phyloP scores from a whole-genome alignment of 2,329 filamentous ascomycete genomes.

The Rhynchosporium secalis region DNA sequence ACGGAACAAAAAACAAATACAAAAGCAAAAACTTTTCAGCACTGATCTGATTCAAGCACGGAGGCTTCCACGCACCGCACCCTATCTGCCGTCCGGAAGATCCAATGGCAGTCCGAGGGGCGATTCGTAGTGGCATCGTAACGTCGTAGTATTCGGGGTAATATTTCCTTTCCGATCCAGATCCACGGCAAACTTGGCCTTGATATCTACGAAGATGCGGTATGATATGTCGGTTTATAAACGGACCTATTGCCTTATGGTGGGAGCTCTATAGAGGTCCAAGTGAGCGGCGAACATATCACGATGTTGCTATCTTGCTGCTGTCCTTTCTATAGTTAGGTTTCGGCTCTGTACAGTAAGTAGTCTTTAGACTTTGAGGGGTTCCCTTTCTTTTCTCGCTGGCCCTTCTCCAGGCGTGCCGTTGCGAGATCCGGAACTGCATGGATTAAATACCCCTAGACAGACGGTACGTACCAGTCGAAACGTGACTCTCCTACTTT shows the following conservation, averaged over 20 bases:
- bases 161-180: slow-evolving; percentile 1
- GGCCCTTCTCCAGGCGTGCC: neutral
- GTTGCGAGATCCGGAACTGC: slow-evolving; percentile 12
- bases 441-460: neutral
- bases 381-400: neutral
- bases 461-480: slow-evolving; percentile 13
- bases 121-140: neutral
- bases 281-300: neutral
- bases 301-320: neutral
- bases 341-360: neutral
- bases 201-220: neutral
- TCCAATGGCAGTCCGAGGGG: slow-evolving; percentile 3
- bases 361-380: neutral
- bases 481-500: slow-evolving; percentile 12
- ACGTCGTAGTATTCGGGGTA: slow-evolving; percentile 2
- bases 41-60: slow-evolving; percentile 10
- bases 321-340: neutral
- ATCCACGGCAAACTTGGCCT: neutral
- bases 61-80: slow-evolving; percentile 8
- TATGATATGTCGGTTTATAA: neutral
- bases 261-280: slow-evolving; percentile 5
- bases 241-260: neutral
- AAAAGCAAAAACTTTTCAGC: neutral
- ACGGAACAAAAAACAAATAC: neutral
- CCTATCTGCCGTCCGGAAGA: slow-evolving; percentile 5